Percentiles rank a stretch among this genome's conserved stretches.
These are phyloP conservation scores for Funneliformis geosporum DNA, from an alignment of 192 early-diverging fungal genomes.

Conservation along the genomic window DNA sequence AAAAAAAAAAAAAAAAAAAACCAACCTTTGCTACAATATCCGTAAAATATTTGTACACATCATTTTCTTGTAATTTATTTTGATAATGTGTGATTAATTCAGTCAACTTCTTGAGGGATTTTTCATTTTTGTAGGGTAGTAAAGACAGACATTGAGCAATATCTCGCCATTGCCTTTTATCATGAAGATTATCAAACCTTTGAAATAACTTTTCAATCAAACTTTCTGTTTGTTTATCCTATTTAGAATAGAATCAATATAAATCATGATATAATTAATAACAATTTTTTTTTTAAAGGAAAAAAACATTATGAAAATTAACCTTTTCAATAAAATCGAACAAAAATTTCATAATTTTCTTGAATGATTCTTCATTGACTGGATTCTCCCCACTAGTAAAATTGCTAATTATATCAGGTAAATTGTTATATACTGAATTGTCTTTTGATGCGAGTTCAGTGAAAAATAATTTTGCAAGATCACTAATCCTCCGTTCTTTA, in stretches of 20 bases:
- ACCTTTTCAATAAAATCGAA: constrained; percentile 88
- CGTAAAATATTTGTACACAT: constrained; percentile 79
- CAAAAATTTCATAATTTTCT: constrained; percentile 91
- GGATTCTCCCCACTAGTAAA: constrained; percentile 66
- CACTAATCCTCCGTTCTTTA: constrained; percentile 82
- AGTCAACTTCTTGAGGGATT: constrained; percentile 79
- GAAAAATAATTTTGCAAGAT: constrained; percentile 95
- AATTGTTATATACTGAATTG: constrained; percentile 98
- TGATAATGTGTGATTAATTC: constrained; percentile 85
- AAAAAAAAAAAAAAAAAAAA: no score
- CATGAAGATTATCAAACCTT: constrained; percentile 82
- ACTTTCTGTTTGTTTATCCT: constrained; percentile 94
- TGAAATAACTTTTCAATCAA: constrained; percentile 96
- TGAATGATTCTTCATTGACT: constrained; percentile 83
- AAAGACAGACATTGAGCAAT: constrained; percentile 91
- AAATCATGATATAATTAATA: not conserved
- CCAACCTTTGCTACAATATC: constrained; percentile 87
- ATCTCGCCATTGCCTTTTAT: constrained; percentile 85
- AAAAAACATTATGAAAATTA: not conserved
- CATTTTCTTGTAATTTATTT: constrained; percentile 87
- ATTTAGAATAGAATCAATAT: constrained; percentile 30
- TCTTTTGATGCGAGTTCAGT: constrained; percentile 94
- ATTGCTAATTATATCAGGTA: constrained; percentile 97
- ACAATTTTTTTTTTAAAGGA: not conserved
- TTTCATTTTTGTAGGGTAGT: constrained; percentile 86